A percentile compares a stretch with the other conserved stretches of the same genome.
Evolutionary conservation across 2,329 filamentous ascomycete genomes (phyloP).

Genomic region (Aureobasidium leucospermi): DNA sequence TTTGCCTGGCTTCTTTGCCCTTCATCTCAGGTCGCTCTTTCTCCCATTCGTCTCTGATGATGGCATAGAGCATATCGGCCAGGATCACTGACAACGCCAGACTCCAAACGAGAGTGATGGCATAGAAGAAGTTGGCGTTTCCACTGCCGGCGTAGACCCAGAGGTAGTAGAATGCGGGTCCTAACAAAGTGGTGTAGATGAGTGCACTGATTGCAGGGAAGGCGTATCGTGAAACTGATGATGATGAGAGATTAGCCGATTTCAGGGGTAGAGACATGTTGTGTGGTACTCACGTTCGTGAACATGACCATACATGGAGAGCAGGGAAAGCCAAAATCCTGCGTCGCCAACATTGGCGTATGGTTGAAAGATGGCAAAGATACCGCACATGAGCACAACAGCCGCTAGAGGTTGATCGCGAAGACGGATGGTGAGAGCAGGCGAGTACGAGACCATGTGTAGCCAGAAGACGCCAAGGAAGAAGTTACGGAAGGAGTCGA

Average conservation of each 20-base stretch:
- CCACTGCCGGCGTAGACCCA: constrained; percentile 98
- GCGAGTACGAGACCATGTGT: constrained; percentile 83
- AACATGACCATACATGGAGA: constrained; percentile 83
- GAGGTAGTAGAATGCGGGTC: constrained; percentile 90
- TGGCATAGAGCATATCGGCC: constrained; percentile 80
- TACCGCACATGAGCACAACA: constrained; percentile 73
- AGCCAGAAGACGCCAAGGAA: constrained; percentile 98
- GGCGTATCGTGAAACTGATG: constrained; percentile 76
- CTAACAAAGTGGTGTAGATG: constrained; percentile 79
- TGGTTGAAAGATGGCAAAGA: constrained; percentile 93
- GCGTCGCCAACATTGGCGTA: constrained; percentile 92
- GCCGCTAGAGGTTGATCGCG: constrained; percentile 81
- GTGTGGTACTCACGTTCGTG: constrained; percentile 59
- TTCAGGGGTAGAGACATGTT: neutral
- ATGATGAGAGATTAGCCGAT: neutral
- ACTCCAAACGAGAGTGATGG: constrained; percentile 98
- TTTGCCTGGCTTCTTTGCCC: constrained; percentile 80
- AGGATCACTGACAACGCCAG: constrained; percentile 79
- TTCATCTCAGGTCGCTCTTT: constrained; percentile 82
- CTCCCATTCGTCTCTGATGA: constrained; percentile 89
- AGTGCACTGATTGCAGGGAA: constrained; percentile 79
- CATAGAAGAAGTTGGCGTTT: constrained; percentile 99
- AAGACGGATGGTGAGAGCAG: constrained; percentile 74
- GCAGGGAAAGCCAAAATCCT: constrained; percentile 72
- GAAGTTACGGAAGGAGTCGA: constrained; percentile 94